Evolutionary conservation across 75 land plant species (phyloP).

Genomic region (Pinus albicaulis): DNA sequence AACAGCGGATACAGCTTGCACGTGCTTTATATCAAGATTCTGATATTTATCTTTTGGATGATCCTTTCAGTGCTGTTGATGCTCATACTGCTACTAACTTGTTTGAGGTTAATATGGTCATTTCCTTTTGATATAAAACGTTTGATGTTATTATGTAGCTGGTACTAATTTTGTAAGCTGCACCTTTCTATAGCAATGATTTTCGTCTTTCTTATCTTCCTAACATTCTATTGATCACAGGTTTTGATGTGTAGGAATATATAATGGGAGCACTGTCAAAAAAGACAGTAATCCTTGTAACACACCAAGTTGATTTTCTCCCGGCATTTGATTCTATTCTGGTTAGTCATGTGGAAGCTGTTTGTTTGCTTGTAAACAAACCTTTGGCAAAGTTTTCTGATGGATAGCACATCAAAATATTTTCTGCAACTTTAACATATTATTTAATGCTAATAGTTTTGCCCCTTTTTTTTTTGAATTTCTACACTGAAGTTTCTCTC

Average conservation of each 20-base stretch:
- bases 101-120: conserved; percentile 8
- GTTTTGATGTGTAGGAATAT: conserved; percentile 26
- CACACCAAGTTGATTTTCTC: conserved; percentile 91
- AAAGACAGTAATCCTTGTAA: conserved; percentile 82
- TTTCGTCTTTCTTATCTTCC: background rate
- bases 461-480: too few relatives aligned
- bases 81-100: conserved; percentile 31
- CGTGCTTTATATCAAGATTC: conserved; percentile 36
- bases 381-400: background rate
- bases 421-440: background rate
- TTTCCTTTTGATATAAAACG: background rate
- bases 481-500: background rate
- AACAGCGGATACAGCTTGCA: conserved; percentile 32
- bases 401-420: background rate
- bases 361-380: background rate
- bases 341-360: conserved; percentile 38
- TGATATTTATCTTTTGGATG: conserved; percentile 37
- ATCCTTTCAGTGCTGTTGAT: conserved; percentile 45
- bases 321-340: conserved; percentile 59
- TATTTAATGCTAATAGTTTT: background rate
- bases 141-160: background rate
- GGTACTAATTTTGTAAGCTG: background rate
- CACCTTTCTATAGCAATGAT: background rate
- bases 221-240: background rate
- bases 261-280: conserved; percentile 49